Base-by-base conservation (phyloP, 2,329 filamentous ascomycete genomes). In the Cladosporium colombiae region DNA sequence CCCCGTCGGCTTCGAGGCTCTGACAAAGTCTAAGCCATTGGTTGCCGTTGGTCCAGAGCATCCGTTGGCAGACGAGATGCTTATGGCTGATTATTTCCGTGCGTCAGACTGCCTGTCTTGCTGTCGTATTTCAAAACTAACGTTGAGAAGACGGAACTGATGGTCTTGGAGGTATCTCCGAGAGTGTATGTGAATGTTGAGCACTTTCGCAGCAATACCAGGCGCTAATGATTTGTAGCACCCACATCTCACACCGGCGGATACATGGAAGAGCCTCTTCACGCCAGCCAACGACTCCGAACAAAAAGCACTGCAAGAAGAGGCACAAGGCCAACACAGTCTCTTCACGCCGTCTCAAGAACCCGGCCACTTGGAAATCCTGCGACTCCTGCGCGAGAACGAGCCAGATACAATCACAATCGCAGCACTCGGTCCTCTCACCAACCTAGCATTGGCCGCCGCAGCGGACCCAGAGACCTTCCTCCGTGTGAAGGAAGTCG, bases 381-480 rank as follows among this genome's bases (percentile, higher is more conserved):
- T 99, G n/a, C 88, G 91, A 29, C 83, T 97, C 57, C 85, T 99
- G 23, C 85, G 84, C 65, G 91, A 95, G 73, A 93, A 95, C 74
- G 92, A 93, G 8, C 84, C 85, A 5, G 88, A 93, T 74, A 95
- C 91, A 0, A 88, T 99, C 72, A 93, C 91, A n/a, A 91, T 99
- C 74, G 88, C 97, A 44, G 91, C 91, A 27, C 84, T 98, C 58
- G 95, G 95, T 0, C 95, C 95, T 1, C 81, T 98, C 71, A 98
- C 95, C n/a, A 99, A 97, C 76, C 81, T 97, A 33, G 95, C 95
- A 1, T 79, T 96, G 29, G 95, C 95, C 3, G 93, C 95, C 2
- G 89, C 92, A 16, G 88, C 92, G 73, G 94, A 98, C 71, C 89
- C 93, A 0, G 92, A 94, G 78, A 89, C 93, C 0, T 97, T 99